Percentiles rank a stretch among this genome's conserved stretches.
Evolutionary conservation across 139 green algal species (phyloP).

Genomic region (Auxenochlorella pyrenoidosa): DNA sequence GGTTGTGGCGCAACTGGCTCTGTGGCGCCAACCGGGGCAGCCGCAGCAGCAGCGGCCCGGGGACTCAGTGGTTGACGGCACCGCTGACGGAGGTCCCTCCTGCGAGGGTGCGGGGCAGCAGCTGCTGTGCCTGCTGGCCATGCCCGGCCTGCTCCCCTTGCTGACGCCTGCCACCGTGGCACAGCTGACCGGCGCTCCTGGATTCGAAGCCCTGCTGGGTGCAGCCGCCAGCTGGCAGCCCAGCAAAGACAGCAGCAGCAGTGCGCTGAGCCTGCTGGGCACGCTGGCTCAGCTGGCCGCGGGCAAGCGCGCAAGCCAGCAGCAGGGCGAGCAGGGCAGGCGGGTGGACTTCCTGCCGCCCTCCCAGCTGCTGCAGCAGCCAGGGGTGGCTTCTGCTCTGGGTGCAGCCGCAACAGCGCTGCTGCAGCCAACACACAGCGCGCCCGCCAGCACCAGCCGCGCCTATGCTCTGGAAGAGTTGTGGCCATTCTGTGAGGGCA

Average conservation of each 20-base stretch:
- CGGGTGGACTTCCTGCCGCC: constrained; percentile 14
- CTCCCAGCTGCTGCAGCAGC: not conserved
- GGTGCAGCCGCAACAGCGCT: not conserved
- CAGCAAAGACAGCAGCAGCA: not conserved
- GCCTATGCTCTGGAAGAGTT: constrained; percentile 5
- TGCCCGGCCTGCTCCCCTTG: not conserved
- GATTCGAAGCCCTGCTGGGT: constrained; percentile 3
- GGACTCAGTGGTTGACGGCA: not conserved
- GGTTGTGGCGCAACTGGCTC: not conserved
- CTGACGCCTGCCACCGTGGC: not conserved
- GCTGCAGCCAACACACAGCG: not conserved
- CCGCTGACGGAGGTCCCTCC: too few species aligned
- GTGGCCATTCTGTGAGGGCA: constrained; percentile 64
- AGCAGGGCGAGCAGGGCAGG: not conserved
- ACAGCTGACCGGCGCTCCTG: not conserved
- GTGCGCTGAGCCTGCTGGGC: constrained; percentile 4
- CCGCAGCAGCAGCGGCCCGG: not conserved
- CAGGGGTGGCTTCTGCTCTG: not conserved
- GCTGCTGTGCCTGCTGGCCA: constrained; percentile 11
- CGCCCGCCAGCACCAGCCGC: not conserved
- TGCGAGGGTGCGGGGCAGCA: not conserved
- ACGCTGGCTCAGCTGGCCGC: constrained; percentile 47
- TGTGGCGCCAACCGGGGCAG: not conserved
- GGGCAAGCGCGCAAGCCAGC: constrained; percentile 8
- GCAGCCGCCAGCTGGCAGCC: constrained; percentile 3